These are phyloP conservation scores for Leccinum incarnatum DNA, from an alignment of 768 basidiomycete species.

Conservation along the genomic window DNA sequence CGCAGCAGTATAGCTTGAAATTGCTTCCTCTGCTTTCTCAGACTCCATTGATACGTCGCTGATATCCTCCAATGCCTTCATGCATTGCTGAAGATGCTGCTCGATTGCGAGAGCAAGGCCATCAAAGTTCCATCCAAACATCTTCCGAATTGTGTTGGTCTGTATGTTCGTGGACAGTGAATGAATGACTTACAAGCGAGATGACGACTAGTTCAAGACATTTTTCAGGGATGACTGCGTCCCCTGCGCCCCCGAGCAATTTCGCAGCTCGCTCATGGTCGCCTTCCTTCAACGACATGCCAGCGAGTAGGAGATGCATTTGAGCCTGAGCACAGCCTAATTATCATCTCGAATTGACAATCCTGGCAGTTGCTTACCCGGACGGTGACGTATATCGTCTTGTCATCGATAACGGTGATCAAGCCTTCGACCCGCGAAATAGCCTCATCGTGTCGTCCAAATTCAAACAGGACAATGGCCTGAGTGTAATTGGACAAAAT, in stretches of 20 bases:
- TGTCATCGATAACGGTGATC: background rate
- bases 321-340: background rate
- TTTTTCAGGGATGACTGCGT: background rate
- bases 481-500: background rate
- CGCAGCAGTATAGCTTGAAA: slow-evolving; percentile 1
- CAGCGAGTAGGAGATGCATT: slow-evolving; percentile 4
- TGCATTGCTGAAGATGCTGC: background rate
- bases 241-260: background rate
- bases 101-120: background rate
- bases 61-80: background rate
- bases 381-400: background rate
- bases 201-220: background rate
- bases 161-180: no score
- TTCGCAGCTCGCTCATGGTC: background rate
- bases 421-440: slow-evolving; percentile 7
- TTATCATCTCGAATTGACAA: background rate
- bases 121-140: slow-evolving; percentile 14
- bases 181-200: slow-evolving; percentile 5
- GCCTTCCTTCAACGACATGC: background rate
- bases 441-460: slow-evolving; percentile 1
- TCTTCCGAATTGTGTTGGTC: background rate
- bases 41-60: background rate
- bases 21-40: background rate
- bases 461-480: slow-evolving; percentile 10
- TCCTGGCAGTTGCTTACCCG: background rate